Evolutionary conservation across 2,329 filamentous ascomycete species (phyloP), one percentile per base, ranked within the genome.

Genomic region (Ceratocystis diversiconidia): DNA sequence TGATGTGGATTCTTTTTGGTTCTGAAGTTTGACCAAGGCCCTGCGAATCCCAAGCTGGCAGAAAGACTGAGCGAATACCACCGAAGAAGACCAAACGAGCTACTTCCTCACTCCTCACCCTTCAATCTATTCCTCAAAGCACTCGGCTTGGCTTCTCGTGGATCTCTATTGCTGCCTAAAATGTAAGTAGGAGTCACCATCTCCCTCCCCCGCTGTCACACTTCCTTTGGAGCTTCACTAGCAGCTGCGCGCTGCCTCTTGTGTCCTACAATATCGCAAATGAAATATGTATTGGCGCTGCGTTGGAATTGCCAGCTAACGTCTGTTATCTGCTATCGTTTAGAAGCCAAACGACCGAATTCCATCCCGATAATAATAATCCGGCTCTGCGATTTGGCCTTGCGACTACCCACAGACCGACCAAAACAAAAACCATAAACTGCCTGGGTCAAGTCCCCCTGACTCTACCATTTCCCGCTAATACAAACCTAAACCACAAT

Each of bases 401-500:
- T n/a, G 8, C 15, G 19, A 22, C 22, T 28, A n/a, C 48, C 48
- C 48, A 52, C 6, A 22, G 7, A 25, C 48, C 17, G 8, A 25
- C 2, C 17, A 50, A 19, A 50, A 22, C 17, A 50, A 19, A 22
- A 15, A 52, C 10, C 8, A 52, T 15, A 52, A 52, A 15, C 36
- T 15, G 36, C 36, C 36, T 41, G 36, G 10, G 36, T 15, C 36
- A 41, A 41, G 36, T 41, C 36, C 36, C 36, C 36, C 36, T 41
- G 36, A 41, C 36, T 41, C 36, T 41, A 12, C 36, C 36, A 12
- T 41, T 41, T 41, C 10, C 36, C 8, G 36, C 36, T 12, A 12
- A 41, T 41, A 41, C 12, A 10, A 52, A n/a, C 30, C 28, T 36
- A 28, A 36, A 36, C 22, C 15, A 72, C 69, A 70, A 95, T 95